phyloP scores from a whole-genome alignment of 495 filamentous ascomycete species.

The Neurospora sp. region DNA sequence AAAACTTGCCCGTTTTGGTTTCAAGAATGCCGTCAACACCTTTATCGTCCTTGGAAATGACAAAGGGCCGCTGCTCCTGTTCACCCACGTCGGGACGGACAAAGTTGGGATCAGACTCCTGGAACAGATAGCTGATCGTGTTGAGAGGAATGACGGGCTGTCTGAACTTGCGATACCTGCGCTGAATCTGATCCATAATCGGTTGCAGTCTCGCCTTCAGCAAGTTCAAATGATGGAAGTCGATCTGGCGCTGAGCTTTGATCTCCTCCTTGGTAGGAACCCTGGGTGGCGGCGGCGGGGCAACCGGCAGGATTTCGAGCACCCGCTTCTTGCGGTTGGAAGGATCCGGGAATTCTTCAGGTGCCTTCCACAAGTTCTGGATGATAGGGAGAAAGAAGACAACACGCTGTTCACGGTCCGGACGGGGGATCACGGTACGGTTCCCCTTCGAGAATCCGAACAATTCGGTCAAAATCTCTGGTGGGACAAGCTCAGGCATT shows the following conservation, averaged over 20 bases:
- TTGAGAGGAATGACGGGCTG: constrained; percentile 63
- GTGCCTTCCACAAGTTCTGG: constrained; percentile 62
- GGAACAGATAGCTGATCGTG: constrained; percentile 66
- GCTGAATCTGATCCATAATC: constrained; percentile 90
- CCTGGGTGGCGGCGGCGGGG: constrained; percentile 55
- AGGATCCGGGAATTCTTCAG: constrained; percentile 77
- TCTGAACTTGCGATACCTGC: constrained; percentile 73
- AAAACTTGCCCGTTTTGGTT: constrained; percentile 65
- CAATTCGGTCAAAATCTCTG: constrained; percentile 57
- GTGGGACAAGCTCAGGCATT: constrained; percentile 39
- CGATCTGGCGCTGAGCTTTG: constrained; percentile 67
- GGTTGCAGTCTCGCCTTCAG: constrained; percentile 82
- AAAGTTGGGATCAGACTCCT: constrained; percentile 71
- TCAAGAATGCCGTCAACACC: constrained; percentile 63
- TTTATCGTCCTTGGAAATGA: constrained; percentile 61
- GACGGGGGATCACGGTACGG: constrained; percentile 54
- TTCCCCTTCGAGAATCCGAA: constrained; percentile 81
- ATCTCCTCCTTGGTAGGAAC: constrained; percentile 63
- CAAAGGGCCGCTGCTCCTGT: constrained; percentile 59
- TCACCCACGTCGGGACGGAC: constrained; percentile 65
- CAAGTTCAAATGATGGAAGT: constrained; percentile 68
- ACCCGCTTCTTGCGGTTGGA: constrained; percentile 75
- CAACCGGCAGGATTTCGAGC: constrained; percentile 64
- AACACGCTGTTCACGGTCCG: constrained; percentile 48
- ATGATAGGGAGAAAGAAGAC: constrained; percentile 71